Conservation (phyloP, 2,329 filamentous ascomycete genomes). For the Paecilomyces dactylethromorphus region DNA sequence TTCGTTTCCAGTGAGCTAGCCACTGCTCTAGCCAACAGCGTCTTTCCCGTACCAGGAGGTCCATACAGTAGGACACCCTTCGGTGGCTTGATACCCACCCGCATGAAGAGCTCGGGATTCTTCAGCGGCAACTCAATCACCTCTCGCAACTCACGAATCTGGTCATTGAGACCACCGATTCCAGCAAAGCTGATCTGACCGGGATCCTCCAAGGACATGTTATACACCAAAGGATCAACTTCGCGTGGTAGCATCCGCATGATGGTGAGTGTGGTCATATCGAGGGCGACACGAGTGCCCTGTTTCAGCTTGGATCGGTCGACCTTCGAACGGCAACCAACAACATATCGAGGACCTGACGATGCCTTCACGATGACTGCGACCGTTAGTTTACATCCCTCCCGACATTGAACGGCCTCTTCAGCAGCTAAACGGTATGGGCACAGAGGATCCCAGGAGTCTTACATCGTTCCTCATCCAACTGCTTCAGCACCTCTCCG, state of each 20-base stretch:
- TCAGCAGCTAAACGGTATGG: background rate
- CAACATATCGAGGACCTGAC: constrained; percentile 92
- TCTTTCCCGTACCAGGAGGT: constrained; percentile 95
- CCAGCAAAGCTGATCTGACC: constrained; percentile 96
- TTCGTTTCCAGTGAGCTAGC: constrained; percentile 96
- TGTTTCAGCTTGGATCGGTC: constrained; percentile 97
- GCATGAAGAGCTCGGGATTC: constrained; percentile 93
- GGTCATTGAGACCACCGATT: constrained; percentile 95
- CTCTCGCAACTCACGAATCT: constrained; percentile 93
- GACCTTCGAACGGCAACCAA: constrained; percentile 96
- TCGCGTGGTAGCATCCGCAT: constrained; percentile 99
- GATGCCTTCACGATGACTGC: constrained; percentile 97
- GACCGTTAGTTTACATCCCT: constrained; percentile 14
- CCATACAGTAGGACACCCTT: constrained; percentile 96
- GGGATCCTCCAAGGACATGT: constrained; percentile 98
- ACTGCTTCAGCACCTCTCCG: constrained; percentile 95
- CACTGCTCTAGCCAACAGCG: constrained; percentile 84
- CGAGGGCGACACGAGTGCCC: constrained; percentile 91
- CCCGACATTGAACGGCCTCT: background rate
- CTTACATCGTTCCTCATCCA: constrained; percentile 97
- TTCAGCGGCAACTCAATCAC: constrained; percentile 97
- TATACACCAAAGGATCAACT: constrained; percentile 97
- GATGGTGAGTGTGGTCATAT: constrained; percentile 99
- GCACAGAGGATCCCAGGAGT: constrained; percentile 9
- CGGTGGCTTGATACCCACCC: constrained; percentile 97